phyloP scores from a whole-genome alignment of 257 asterid species.

The Lycium barbarum region DNA sequence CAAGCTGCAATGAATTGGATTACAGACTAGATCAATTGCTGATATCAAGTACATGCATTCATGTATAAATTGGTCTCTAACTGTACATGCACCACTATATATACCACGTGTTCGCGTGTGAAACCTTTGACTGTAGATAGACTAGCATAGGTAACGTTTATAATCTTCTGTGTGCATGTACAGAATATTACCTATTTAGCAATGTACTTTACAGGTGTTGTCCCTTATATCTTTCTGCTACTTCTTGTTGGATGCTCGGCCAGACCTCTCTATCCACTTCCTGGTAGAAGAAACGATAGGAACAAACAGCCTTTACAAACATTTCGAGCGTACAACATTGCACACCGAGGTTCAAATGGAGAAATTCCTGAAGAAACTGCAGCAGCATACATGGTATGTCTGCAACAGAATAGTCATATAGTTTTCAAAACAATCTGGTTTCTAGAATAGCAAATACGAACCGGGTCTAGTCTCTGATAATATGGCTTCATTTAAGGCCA shows the following conservation, averaged over 20 bases:
- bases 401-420: not conserved
- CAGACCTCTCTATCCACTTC: slow-evolving; percentile 90
- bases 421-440: slow-evolving; percentile 11
- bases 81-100: not conserved
- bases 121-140: slow-evolving; percentile 7
- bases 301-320: slow-evolving; percentile 77
- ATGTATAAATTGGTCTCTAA: slow-evolving; percentile 5
- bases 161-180: not conserved
- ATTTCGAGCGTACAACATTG: slow-evolving; percentile 87
- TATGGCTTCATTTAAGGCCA: not conserved
- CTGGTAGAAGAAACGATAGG: slow-evolving; percentile 85
- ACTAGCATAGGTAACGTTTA: not conserved
- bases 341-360: slow-evolving; percentile 98
- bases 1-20: not conserved
- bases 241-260: slow-evolving; percentile 74
- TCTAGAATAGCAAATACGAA: not conserved
- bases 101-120: not conserved
- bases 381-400: slow-evolving; percentile 77
- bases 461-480: not conserved
- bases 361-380: slow-evolving; percentile 97
- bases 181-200: slow-evolving; percentile 17
- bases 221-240: slow-evolving; percentile 62
- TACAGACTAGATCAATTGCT: slow-evolving; percentile 18
- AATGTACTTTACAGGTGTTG: slow-evolving; percentile 58
- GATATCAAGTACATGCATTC: not conserved